Conservation (phyloP, 1,139 yeast species). For the Candida tropicalis region DNA sequence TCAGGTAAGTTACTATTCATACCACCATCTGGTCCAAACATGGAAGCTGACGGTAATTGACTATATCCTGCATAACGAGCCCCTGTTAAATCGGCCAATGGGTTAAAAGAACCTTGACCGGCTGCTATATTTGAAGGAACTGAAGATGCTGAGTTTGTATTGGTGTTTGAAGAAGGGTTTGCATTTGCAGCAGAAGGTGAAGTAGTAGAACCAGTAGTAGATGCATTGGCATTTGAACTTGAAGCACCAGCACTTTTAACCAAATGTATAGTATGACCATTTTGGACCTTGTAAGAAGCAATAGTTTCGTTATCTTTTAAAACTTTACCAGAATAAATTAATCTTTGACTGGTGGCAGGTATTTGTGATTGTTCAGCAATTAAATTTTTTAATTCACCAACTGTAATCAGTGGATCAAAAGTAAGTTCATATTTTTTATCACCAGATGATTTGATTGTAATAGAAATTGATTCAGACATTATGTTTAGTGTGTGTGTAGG, state of each 20-base stretch:
- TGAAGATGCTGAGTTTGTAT: slow-evolving; percentile 16
- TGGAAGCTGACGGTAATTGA: slow-evolving; percentile 81
- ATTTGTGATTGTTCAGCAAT: slow-evolving; percentile 63
- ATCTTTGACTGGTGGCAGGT: slow-evolving; percentile 76
- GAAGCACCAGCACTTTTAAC: slow-evolving; percentile 63
- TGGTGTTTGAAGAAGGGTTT: slow-evolving; percentile 13
- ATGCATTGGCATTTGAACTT: slow-evolving; percentile 22
- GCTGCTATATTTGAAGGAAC: slow-evolving; percentile 81
- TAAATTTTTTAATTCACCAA: slow-evolving; percentile 67
- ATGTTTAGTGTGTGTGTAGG: neutral
- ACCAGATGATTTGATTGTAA: slow-evolving; percentile 61
- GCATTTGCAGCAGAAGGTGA: slow-evolving; percentile 1
- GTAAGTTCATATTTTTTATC: slow-evolving; percentile 76
- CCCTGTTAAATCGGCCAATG: slow-evolving; percentile 88
- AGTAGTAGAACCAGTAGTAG: slow-evolving; percentile 23
- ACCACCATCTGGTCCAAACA: slow-evolving; percentile 97
- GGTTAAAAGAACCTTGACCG: slow-evolving; percentile 88
- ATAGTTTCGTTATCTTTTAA: slow-evolving; percentile 81
- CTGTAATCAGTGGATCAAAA: slow-evolving; percentile 56
- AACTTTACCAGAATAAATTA: slow-evolving; percentile 93
- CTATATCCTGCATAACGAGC: slow-evolving; percentile 94
- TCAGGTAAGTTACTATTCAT: slow-evolving; percentile 68
- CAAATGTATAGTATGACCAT: slow-evolving; percentile 86
- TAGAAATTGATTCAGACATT: slow-evolving; percentile 27
- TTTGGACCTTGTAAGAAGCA: slow-evolving; percentile 74